phyloP scores from a whole-genome alignment of 2,329 filamentous ascomycete species.

The Venturia oleaginea region DNA sequence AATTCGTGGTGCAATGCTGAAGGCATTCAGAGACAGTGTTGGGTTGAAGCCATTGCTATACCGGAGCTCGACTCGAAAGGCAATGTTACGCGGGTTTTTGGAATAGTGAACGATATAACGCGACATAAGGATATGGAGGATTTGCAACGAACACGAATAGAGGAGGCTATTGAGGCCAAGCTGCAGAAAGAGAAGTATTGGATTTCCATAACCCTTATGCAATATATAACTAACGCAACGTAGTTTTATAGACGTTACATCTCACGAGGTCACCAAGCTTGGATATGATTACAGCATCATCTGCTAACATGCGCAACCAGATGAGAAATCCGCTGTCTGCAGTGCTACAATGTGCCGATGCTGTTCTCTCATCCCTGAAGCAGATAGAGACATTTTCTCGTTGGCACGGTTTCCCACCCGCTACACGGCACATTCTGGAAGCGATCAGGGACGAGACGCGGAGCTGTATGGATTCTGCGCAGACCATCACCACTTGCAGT shows the following conservation, averaged over 20 bases:
- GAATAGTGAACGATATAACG: constrained; percentile 25
- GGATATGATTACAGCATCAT: not conserved
- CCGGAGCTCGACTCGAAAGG: constrained; percentile 12
- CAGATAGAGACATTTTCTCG: not conserved
- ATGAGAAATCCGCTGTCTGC: constrained; percentile 17
- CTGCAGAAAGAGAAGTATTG: constrained; percentile 10
- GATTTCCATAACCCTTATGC: too few species aligned
- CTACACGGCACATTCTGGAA: not conserved
- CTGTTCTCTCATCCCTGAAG: not conserved
- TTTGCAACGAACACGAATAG: not conserved
- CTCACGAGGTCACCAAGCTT: not conserved
- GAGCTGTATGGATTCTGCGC: constrained; percentile 25
- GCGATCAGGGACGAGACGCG: constrained; percentile 14
- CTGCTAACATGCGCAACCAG: constrained; percentile 11
- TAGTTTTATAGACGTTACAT: constrained; percentile 19
- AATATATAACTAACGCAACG: not conserved
- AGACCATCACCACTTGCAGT: constrained; percentile 35
- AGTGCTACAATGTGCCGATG: constrained; percentile 11
- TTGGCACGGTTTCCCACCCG: not conserved
- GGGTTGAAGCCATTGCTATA: not conserved
- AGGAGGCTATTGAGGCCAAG: constrained; percentile 13
- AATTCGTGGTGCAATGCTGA: not conserved
- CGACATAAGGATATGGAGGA: constrained; percentile 24
- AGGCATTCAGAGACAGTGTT: not conserved
- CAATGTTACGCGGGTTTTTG: constrained; percentile 22